Base-by-base conservation (phyloP, 2,329 filamentous ascomycete species). In the Celoporthe dispersa region DNA sequence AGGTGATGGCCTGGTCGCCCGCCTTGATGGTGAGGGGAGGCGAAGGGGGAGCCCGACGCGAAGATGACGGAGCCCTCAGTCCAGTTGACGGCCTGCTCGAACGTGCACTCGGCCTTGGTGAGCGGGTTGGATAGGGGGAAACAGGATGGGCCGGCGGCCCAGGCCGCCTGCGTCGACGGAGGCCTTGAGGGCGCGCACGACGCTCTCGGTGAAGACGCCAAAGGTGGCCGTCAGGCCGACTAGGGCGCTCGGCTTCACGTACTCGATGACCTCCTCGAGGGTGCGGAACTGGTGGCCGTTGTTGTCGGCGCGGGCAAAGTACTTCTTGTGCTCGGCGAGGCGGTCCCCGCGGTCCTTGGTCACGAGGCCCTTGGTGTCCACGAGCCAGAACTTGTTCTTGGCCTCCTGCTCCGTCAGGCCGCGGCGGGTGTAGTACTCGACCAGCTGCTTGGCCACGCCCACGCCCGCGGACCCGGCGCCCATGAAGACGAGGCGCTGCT, bases 101-200 rank as follows among this genome's bases (percentile, higher is more conserved):
- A 98, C 22, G 94, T 97, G 84, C 96, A 98, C 84, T 99, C 96
- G 11, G 95, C 97, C 86, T 98, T 98, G 83, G 92, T 94, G 66
- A 94, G 90, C 64, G 96, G 96, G 84, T 99, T 98, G 82, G 93
- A 97, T 59, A 99, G 90, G 68, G 95, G 95, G 89, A 99, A 99
- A 98, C 77, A 98, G 91, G 78, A 97, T 95, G 72, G 96, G 94
- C 73, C 89, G 86, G 73, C 94, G 89, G 80, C 94, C 94, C 74
- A 89, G 78, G 64, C 88, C 88, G 64, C 87, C 86, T 51, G 86
- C 82, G 73, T 91, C 88, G 44, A 91, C 88, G 1, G 87, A 89
- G 5, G 84, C 84, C 83, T 90, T 90, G 72, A 91, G 83, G n/a
- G 87, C 87, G 72, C 90, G 88, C 71, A 99, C 86, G 71, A 97